Conservation (phyloP, 176 grass and related monocot species). For the Thalia dealbata region DNA sequence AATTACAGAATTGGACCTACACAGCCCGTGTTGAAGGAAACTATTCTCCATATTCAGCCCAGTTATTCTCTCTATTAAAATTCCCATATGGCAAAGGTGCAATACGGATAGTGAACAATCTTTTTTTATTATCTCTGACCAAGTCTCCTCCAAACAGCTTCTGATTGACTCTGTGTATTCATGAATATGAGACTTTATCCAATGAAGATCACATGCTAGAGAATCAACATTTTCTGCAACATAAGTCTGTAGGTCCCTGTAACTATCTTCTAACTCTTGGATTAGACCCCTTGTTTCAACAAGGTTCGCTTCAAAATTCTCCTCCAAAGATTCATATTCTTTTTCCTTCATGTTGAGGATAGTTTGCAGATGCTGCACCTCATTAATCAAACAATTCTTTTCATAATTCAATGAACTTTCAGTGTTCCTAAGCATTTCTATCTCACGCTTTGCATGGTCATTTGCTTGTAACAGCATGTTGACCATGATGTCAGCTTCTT, state of each 20-base stretch:
- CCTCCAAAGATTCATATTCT: constrained; percentile 40
- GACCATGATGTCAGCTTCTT: constrained; percentile 59
- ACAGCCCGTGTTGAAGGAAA: constrained; percentile 68
- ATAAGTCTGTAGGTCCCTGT: constrained; percentile 37
- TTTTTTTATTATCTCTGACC: constrained; percentile 87
- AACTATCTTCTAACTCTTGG: constrained; percentile 52
- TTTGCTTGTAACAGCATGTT: constrained; percentile 63
- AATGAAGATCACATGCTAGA: constrained; percentile 56
- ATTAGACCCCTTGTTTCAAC: constrained; percentile 44
- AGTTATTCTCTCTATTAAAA: constrained; percentile 75
- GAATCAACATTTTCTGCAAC: constrained; percentile 48
- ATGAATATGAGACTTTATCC: constrained; percentile 52
- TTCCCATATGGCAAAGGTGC: constrained; percentile 90
- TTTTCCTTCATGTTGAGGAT: constrained; percentile 44
- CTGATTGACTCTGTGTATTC: constrained; percentile 35
- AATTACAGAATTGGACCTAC: constrained; percentile 66
- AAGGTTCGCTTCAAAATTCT: constrained; percentile 38
- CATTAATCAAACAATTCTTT: constrained; percentile 36
- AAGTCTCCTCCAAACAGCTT: constrained; percentile 68
- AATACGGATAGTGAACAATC: constrained; percentile 89
- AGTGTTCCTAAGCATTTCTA: constrained; percentile 37
- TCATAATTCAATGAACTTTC: constrained; percentile 40
- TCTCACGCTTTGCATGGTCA: constrained; percentile 49
- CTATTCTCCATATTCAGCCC: constrained; percentile 73
- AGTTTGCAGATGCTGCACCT: constrained; percentile 41